These are phyloP conservation scores for Fraxinus dipetala DNA, from an alignment of 305 asterid species.

Conservation along the genomic window DNA sequence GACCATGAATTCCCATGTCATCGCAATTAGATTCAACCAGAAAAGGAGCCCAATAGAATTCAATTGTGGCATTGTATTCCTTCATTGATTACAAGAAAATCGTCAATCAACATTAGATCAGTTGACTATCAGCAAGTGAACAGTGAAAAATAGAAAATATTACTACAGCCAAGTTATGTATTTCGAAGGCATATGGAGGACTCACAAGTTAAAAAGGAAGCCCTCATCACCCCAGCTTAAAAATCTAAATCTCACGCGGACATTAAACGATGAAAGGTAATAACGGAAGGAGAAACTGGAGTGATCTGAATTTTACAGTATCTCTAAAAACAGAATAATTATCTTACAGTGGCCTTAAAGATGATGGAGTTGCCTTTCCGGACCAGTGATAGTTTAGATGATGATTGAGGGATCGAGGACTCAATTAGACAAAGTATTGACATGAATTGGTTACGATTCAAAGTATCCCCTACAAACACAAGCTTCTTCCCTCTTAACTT, in stretches of 20 bases:
- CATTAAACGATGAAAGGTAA: too few species aligned
- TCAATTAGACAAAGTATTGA: slow-evolving; percentile 48
- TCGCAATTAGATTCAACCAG: slow-evolving; percentile 70
- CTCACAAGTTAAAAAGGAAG: too few species aligned
- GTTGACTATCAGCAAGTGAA: neutral
- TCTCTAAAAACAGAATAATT: neutral
- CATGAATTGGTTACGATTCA: slow-evolving; percentile 44
- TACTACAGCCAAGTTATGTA: neutral
- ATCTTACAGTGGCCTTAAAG: slow-evolving; percentile 30
- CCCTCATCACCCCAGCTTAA: neutral
- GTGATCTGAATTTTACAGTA: neutral
- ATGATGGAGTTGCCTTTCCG: slow-evolving; percentile 23
- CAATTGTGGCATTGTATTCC: slow-evolving; percentile 63
- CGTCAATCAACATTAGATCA: neutral
- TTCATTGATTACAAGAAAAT: slow-evolving; percentile 16
- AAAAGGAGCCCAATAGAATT: slow-evolving; percentile 80
- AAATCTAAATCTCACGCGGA: too few species aligned
- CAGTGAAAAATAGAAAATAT: neutral
- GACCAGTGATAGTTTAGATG: slow-evolving; percentile 2
- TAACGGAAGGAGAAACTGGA: neutral
- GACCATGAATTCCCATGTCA: slow-evolving; percentile 30
- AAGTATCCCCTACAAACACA: slow-evolving; percentile 46
- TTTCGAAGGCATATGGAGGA: too few species aligned
- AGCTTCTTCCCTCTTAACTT: slow-evolving; percentile 44
- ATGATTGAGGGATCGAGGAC: slow-evolving; percentile 26